phyloP scores from a whole-genome alignment of 495 filamentous ascomycete species.

The Podospora conica region DNA sequence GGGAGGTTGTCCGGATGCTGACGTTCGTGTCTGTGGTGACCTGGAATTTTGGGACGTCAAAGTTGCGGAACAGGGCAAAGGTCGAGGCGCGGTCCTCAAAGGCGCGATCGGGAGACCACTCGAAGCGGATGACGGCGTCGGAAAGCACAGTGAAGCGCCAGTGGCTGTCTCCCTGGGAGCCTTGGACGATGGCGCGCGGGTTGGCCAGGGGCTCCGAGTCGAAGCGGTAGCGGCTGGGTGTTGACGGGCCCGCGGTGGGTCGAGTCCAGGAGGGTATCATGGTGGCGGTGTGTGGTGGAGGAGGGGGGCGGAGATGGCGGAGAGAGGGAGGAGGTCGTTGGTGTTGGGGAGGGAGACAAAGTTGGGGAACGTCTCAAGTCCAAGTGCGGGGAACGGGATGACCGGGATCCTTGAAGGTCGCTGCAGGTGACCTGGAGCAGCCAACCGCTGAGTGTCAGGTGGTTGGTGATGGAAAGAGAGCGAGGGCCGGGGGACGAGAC shows the following conservation, averaged over 20 bases:
- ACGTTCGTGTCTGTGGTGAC: conserved; percentile 33
- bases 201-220: conserved; percentile 40
- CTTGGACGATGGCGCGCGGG: conserved; percentile 41
- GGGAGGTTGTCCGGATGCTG: conserved; percentile 45
- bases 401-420: too few relatives aligned
- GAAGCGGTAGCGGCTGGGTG: conserved; percentile 37
- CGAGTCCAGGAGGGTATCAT: neutral
- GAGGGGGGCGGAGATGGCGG: too few relatives aligned
- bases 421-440: too few relatives aligned
- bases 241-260: neutral
- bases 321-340: neutral
- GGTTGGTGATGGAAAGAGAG: too few relatives aligned
- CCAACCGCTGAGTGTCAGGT: too few relatives aligned
- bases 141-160: conserved; percentile 54
- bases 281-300: neutral
- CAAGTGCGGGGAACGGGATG: too few relatives aligned
- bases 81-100: conserved; percentile 55
- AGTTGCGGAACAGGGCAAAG: conserved; percentile 47
- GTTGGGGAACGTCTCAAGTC: too few relatives aligned
- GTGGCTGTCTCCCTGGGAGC: conserved; percentile 23
- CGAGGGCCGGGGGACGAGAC: too few relatives aligned
- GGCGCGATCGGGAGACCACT: conserved; percentile 49
- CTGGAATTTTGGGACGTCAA: conserved; percentile 43
- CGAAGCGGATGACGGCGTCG: conserved; percentile 47
- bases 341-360: neutral